Evolutionary conservation across 345 rosid genomes (phyloP), one percentile per base, ranked within the genome.

Genomic region (Viola odorata): DNA sequence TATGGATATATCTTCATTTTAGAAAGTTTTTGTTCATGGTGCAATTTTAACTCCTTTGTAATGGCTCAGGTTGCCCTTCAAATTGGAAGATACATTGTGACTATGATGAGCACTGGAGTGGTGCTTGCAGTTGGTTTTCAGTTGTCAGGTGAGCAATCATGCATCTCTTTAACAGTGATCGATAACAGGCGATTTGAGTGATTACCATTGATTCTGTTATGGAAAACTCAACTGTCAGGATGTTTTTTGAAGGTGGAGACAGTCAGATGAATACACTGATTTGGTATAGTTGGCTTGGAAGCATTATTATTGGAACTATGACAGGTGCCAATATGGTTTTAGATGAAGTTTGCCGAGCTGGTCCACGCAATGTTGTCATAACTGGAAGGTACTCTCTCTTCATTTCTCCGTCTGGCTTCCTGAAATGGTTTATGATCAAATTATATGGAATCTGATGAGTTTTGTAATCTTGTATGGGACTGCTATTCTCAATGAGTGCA

Each of bases 271-370:
- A 87, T 69, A 66, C 77, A 37, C 75, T 92, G 76, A 77, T 85
- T 74, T 92, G 98, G 96, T 89, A 81, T 82, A 92, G 98, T 78
- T 92, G 96, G 98, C 85, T 92, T 66, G 98, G 98, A 62, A 94
- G 98, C 41, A 62, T 89, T 69, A 85, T 89, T 65, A 92, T 92
- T 58, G 96, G 96, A 66, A 87, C 98, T 0, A 89, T 92, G 96
- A 83, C 80, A 47, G 98, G 98, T 37, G 77, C 96, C 59, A 92
- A 92, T 73, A 80, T 81, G 87, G 98, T 87, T 74, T 77, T 92
- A 50, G 98, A 89, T 58, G 96, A 92, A 50, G 96, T 87, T 59
- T 89, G 91, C 77, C 80, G 94, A 73, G 88, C 96, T 15, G 96
- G 96, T 70, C 96, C 98, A 0, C 84, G 96, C 13, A 87, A 92